Evolutionary conservation across 805 yeast species (phyloP), one percentile per base, ranked within the genome.

Genomic region (Candida ovalis): DNA sequence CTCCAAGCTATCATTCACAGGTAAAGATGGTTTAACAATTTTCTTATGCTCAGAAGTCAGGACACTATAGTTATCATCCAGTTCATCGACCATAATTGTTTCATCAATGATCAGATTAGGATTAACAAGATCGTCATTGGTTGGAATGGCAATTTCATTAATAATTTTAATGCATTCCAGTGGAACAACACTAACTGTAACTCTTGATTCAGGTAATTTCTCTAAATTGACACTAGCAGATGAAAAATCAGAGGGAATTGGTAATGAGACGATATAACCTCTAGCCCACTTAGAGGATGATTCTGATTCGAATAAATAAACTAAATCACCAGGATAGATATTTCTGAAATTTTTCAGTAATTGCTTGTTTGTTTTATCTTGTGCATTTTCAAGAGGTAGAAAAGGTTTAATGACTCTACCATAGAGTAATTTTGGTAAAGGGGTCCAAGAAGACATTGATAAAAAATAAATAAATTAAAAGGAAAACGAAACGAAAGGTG

Each of bases 301-400:
- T 22, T 53, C 58, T 42, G 76, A 69, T 61, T 88, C 96, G 60
- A 88, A 86, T 18, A 87, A 70, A 62, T 77, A 86, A 28, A 86
- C 81, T 53, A 84, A 88, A 64, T 88, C 95, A 32, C 96, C 96
- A 19, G 84, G 83, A 59, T 80, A 84, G 41, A 84, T 64, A 61
- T 84, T 79, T 50, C 70, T 71, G 64, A 53, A 56, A 39, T 53
- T 51, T 9, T 50, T 53, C n/a, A 40, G 17, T 3, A 50, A 17
- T 7, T 39, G 21, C 40, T 54, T 52, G 46, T 48, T 43, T 2
- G 42, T 32, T n/a, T 47, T 44, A 24, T 46, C 49, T 28, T 47
- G 49, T 22, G 47, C 40, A 10, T 59, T 63, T 38, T 71, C 72
- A 41, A 72, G 58, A 2, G 83, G 82, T n/a, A 72, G 52, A 60